These are phyloP conservation scores for Tremella fuciformis DNA, from an alignment of 768 basidiomycete genomes.

Conservation along the genomic window DNA sequence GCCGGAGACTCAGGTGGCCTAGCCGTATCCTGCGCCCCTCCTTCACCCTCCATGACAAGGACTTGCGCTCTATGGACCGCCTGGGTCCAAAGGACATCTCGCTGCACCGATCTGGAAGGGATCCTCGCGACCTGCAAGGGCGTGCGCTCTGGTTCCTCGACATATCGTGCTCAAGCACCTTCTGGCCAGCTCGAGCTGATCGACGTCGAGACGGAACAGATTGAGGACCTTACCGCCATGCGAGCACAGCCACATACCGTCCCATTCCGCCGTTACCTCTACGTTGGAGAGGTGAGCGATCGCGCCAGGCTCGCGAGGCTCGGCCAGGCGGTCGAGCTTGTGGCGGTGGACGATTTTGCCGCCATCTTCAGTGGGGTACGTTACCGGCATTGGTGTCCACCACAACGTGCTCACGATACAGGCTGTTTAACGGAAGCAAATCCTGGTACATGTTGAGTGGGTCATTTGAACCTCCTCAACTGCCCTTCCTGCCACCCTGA, in stretches of 20 bases:
- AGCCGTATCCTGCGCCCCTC: slow-evolving; percentile 26
- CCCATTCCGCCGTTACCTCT: slow-evolving; percentile 30
- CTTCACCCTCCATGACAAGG: slow-evolving; percentile 16
- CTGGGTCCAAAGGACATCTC: slow-evolving; percentile 15
- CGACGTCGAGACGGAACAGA: slow-evolving; percentile 31
- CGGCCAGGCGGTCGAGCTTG: slow-evolving; percentile 24
- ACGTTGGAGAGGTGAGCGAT: slow-evolving; percentile 23
- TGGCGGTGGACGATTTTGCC: slow-evolving; percentile 24
- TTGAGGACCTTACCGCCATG: slow-evolving; percentile 30
- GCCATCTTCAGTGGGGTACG: slow-evolving; percentile 31
- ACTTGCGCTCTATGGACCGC: slow-evolving; percentile 22
- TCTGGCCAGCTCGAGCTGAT: slow-evolving; percentile 12
- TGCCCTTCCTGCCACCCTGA: no score
- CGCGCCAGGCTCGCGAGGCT: slow-evolving; percentile 4
- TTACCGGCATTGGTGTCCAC: background rate
- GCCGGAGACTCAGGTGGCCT: slow-evolving; percentile 33
- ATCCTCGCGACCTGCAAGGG: background rate
- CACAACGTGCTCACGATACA: no score
- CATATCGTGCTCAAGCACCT: background rate
- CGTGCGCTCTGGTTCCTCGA: background rate
- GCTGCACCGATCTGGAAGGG: background rate
- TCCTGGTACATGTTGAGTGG: no score
- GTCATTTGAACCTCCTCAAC: no score
- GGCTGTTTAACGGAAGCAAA: no score
- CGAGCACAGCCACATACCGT: slow-evolving; percentile 18